Evolutionary conservation across 192 early-diverging fungal genomes (phyloP), one percentile per base, ranked within the genome.

Genomic region (Linnemannia zychae): DNA sequence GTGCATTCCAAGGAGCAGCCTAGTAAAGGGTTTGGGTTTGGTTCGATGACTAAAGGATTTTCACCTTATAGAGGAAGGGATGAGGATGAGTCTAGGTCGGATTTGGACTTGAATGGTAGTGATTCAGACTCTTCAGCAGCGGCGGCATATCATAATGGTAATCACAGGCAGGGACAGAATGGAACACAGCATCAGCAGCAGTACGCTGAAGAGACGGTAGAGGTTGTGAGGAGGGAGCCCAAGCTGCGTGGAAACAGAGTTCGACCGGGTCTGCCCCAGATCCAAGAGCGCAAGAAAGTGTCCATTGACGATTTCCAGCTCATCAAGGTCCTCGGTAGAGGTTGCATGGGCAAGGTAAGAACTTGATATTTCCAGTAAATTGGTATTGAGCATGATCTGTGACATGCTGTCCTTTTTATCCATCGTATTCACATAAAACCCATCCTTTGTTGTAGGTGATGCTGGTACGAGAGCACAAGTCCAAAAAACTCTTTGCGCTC

Each of bases 261-360:
- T 57, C 72, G 80, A 31, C 66, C 77, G 31, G 65, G 22, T 11
- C 46, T 77, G 15, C 79, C 75, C 4, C 71, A 80, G 52, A 71
- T 77, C 15, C 77, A 75, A 24, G 60, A 82, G 70, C 82, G 52
- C 47, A 84, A 85, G 34, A 87, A 89, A 47, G 68, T 69, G 1
- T 75, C 81, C 0, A 81, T 92, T 7, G 89, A 91, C 4, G 85
- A 92, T 66, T 92, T 90, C 44, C 77, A 91, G 28, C 65, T 92
- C 20, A 81, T 93, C 50, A 90, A 88, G 49, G 92, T 93, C 44
- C 88, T 93, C 20, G 92, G 92, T 18, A 92, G 87, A 77, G 92
- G 92, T 3, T 91, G 90, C 40, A 93, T 91, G 88, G 92, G 92
- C 47, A 93, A 93, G 86, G 91, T 92, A 86, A 81, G 33, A 17